phyloP scores from a whole-genome alignment of 345 rosid genomes.

The Hibiscus tridactylites region DNA sequence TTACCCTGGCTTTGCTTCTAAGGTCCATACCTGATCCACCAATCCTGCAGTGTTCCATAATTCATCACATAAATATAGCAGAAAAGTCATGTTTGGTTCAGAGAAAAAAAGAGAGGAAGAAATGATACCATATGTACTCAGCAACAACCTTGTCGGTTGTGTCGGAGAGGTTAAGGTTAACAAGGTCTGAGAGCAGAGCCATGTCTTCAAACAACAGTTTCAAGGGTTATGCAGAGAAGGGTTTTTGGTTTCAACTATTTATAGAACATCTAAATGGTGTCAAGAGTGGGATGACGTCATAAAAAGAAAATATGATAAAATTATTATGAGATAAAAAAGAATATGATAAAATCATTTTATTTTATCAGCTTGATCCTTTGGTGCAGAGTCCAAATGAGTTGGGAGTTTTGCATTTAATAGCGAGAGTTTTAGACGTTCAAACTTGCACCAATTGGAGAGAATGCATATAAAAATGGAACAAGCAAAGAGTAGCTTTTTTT shows the following conservation, averaged over 20 bases:
- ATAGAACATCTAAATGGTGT: neutral
- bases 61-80: neutral
- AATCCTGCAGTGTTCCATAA: constrained; percentile 33
- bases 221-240: neutral
- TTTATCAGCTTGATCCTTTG: neutral
- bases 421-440: neutral
- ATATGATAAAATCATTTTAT: no score
- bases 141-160: constrained; percentile 65
- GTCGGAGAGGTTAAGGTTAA: constrained; percentile 77
- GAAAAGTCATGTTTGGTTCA: neutral
- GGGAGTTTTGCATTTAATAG: neutral
- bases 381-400: neutral
- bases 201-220: constrained; percentile 14
- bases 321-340: no score
- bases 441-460: neutral
- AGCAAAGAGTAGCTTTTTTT: no score
- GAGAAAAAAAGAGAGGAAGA: neutral
- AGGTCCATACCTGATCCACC: constrained; percentile 84
- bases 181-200: constrained; percentile 66
- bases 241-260: neutral
- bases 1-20: constrained; percentile 90
- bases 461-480: no score
- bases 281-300: no score
- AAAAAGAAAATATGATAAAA: no score
- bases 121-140: constrained; percentile 79